Evolutionary conservation across 139 green algal genomes (phyloP), one percentile per base, ranked within the genome.

Genomic region (Ostreobium quekettii): DNA sequence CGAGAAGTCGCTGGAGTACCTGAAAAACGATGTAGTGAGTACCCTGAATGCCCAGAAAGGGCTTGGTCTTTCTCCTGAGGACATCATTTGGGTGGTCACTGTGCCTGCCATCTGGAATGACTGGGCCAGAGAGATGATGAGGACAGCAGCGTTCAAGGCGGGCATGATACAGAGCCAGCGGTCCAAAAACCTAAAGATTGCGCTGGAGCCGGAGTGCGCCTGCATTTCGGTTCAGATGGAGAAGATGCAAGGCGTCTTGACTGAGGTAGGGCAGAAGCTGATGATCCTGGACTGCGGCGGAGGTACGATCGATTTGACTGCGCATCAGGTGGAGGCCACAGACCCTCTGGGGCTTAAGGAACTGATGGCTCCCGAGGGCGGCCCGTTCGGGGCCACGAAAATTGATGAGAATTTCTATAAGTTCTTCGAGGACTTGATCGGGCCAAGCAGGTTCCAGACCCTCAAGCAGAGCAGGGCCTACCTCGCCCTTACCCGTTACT

Each of bases 141-240:
- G 42, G 19, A 53, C 42, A 53, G 42, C 42, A 53, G 42, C 42
- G 42, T 53, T 53, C 19, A 53, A 53, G 19, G 42, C 42, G 42
- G 42, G 42, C 15, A 53, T 53, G 11, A 53, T 53, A 11, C 15
- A 19, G 15, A 19, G 15, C 15, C 15, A 26, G 42, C 15, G 19
- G 42, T 53, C 42, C 15, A 53, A 19, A 26, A 11, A 53, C 19
- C 19, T 53, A 19, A 11, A 53, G 15, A 26, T 53, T 11, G 42
- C 42, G 42, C 42, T 53, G 42, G 42, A 53, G 19, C 42, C 42
- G 19, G 42, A 53, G 42, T 53, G 42, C 42, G 42, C 42, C 42
- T 11, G 15, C 15, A 53, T 53, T 26, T 11, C 42, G 42, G 19
- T 19, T 26, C 42, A 53, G 42, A 19, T 19, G 19, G 42, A 53